Conservation (phyloP, 2,329 filamentous ascomycete genomes). For the Anisogramma anomala region DNA sequence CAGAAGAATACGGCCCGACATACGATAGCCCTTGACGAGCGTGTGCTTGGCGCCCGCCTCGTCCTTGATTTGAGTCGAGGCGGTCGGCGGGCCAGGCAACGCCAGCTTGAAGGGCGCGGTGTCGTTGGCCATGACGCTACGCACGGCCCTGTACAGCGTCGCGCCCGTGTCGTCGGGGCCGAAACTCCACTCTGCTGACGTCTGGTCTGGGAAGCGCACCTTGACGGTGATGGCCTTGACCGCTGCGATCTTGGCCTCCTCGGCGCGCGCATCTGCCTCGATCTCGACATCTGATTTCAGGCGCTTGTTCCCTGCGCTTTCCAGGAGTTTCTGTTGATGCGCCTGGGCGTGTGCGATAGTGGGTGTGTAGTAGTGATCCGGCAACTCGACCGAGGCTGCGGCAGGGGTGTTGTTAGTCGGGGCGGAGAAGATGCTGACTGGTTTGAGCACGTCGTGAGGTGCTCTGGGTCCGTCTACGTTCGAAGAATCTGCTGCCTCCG, state of each 20-base stretch:
- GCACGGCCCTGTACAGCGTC: constrained; percentile 64
- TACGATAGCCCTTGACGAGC: constrained; percentile 62
- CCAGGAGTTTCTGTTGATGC: constrained; percentile 57
- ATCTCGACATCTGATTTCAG: constrained; percentile 76
- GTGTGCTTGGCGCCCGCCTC: constrained; percentile 34
- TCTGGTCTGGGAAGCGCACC: constrained; percentile 80
- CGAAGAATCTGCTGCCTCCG: constrained; percentile 19
- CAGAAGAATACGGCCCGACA: constrained; percentile 60
- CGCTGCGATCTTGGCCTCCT: constrained; percentile 52
- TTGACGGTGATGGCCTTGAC: constrained; percentile 62
- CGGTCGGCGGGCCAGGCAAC: constrained; percentile 34
- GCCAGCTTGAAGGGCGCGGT: constrained; percentile 59
- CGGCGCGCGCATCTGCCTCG: constrained; percentile 54
- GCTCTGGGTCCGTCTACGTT: constrained; percentile 17
- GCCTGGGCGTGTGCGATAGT: constrained; percentile 65
- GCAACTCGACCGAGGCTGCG: constrained; percentile 55
- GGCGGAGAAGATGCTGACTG: constrained; percentile 65
- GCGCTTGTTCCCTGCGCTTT: constrained; percentile 57
- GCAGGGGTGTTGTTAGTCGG: constrained; percentile 63
- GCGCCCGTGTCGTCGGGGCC: constrained; percentile 55
- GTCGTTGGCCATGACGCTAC: constrained; percentile 52
- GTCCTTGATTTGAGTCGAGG: constrained; percentile 31
- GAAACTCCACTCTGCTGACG: constrained; percentile 62
- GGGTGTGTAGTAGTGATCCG: constrained; percentile 66
- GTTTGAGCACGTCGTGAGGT: constrained; percentile 28